Evolutionary conservation across 2,329 filamentous ascomycete species (phyloP).

Genomic region (Alternaria arbusti): DNA sequence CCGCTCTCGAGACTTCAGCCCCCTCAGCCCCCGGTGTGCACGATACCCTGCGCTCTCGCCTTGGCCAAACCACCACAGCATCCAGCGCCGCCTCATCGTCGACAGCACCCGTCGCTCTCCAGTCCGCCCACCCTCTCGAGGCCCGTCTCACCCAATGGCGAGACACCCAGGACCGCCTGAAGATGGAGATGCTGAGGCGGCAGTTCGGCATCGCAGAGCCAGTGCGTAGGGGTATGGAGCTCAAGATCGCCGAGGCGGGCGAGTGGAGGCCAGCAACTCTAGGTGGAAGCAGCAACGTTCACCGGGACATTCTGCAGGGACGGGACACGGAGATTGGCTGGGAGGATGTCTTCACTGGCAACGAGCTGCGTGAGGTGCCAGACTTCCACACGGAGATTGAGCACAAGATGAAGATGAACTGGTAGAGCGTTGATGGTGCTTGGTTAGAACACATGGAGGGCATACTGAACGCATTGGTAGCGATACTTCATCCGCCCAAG

Average conservation of each 20-base stretch:
- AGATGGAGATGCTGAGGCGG: slow-evolving; percentile 86
- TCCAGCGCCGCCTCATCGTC: slow-evolving; percentile 27
- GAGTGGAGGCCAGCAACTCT: slow-evolving; percentile 80
- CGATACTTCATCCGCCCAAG: not conserved
- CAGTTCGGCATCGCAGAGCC: slow-evolving; percentile 94
- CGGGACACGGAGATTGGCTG: slow-evolving; percentile 79
- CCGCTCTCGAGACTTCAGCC: slow-evolving; percentile 65
- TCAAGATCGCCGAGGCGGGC: slow-evolving; percentile 81
- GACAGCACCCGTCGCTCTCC: slow-evolving; percentile 51
- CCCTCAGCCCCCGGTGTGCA: slow-evolving; percentile 92
- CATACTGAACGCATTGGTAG: not conserved
- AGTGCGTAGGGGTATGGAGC: slow-evolving; percentile 90
- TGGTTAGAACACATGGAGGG: not conserved
- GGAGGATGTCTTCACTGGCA: slow-evolving; percentile 89
- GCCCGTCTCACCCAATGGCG: slow-evolving; percentile 89
- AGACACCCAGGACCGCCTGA: slow-evolving; percentile 82
- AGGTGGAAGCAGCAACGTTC: slow-evolving; percentile 70
- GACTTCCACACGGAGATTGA: slow-evolving; percentile 94
- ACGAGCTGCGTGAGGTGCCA: slow-evolving; percentile 72
- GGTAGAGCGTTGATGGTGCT: slow-evolving; percentile 36
- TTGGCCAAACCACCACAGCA: slow-evolving; percentile 62
- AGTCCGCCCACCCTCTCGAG: slow-evolving; percentile 87
- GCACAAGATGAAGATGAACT: slow-evolving; percentile 82
- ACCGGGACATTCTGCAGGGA: slow-evolving; percentile 87
- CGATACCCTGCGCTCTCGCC: slow-evolving; percentile 87